These are phyloP conservation scores for Monilinia laxa DNA, from an alignment of 2,329 filamentous ascomycete genomes.

Conservation along the genomic window DNA sequence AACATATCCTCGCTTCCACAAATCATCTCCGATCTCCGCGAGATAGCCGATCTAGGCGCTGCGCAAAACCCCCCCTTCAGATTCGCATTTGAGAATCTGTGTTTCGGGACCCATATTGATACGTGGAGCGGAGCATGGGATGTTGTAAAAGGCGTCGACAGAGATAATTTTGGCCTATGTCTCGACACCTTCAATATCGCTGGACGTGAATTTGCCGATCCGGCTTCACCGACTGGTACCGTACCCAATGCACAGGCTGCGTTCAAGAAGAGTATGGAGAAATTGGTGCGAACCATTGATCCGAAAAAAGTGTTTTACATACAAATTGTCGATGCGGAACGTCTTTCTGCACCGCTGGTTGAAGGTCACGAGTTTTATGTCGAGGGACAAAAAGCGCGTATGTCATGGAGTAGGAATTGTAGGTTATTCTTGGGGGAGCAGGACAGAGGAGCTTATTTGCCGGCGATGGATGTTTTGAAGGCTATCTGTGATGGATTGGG, in stretches of 20 bases:
- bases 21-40: conserved; percentile 61
- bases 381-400: conserved; percentile 57
- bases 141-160: conserved; percentile 62
- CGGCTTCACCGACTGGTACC: conserved; percentile 45
- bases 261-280: conserved; percentile 44
- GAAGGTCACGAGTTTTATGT: conserved; percentile 59
- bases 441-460: conserved; percentile 60
- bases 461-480: conserved; percentile 52
- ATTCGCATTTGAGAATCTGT: conserved; percentile 73
- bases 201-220: conserved; percentile 69
- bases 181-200: conserved; percentile 79
- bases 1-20: conserved; percentile 53
- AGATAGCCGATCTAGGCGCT: conserved; percentile 67
- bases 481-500: conserved; percentile 56
- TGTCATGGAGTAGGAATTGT: conserved; percentile 79
- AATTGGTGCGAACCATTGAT: conserved; percentile 33
- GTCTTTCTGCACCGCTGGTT: conserved; percentile 56
- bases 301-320: conserved; percentile 62
- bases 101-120: conserved; percentile 68
- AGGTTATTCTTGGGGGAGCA: conserved; percentile 53
- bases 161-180: conserved; percentile 73
- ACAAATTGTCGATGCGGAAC: conserved; percentile 73
- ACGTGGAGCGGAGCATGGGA: conserved; percentile 73
- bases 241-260: conserved; percentile 41
- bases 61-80: conserved; percentile 54